These are phyloP conservation scores for Fusarium udum DNA, from an alignment of 2,329 filamentous ascomycete genomes.

Conservation along the genomic window DNA sequence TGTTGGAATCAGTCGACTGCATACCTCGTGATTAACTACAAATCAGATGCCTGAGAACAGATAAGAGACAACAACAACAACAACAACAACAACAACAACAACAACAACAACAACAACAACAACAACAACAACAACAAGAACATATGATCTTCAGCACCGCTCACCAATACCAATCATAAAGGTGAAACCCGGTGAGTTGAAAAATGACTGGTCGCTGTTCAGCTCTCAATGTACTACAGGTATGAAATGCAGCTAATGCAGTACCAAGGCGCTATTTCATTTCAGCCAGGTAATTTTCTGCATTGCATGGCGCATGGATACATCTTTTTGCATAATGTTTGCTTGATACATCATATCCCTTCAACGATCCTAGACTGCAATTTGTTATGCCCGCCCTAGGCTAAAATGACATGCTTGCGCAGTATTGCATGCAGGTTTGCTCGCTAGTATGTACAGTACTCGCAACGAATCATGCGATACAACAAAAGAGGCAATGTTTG, in stretches of 20 bases:
- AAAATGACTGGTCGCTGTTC: background rate
- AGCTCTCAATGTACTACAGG: background rate
- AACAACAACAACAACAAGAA: background rate
- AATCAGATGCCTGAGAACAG: background rate
- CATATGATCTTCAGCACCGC: background rate
- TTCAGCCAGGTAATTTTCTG: background rate
- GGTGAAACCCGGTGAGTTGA: background rate
- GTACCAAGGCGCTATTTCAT: background rate
- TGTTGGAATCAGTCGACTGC: background rate
- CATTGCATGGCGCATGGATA: background rate
- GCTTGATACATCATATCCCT: constrained; percentile 17
- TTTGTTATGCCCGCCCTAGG: background rate
- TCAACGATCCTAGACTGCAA: background rate
- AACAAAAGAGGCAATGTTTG: background rate
- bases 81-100: background rate
- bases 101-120: background rate
- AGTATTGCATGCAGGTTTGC: constrained; percentile 17
- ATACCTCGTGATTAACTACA: background rate
- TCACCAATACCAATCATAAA: background rate
- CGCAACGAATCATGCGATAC: background rate
- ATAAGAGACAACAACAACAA: background rate
- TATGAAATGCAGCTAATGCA: background rate
- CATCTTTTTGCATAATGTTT: constrained; percentile 2
- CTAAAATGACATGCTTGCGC: constrained; percentile 2
- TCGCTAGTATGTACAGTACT: background rate